Percentiles rank a stretch among this genome's conserved stretches.
phyloP scores from a whole-genome alignment of 441 rosid genomes.

The Pelargonium cotyledonis region DNA sequence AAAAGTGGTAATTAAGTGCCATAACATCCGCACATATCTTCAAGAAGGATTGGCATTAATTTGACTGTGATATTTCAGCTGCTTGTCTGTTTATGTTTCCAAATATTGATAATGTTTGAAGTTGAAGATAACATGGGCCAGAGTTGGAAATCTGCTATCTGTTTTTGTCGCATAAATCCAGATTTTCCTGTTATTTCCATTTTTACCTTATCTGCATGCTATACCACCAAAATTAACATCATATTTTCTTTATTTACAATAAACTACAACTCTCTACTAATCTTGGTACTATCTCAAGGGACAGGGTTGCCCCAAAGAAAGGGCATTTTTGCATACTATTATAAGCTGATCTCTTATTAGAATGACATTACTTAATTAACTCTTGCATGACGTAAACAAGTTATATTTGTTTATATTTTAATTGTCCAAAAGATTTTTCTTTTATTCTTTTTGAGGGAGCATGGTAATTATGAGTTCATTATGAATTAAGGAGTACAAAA shows the following conservation, averaged over 20 bases:
- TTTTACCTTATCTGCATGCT: too few species aligned
- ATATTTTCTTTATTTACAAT: too few species aligned
- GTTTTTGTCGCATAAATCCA: too few species aligned
- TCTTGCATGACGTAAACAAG: background rate
- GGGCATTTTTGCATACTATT: slow-evolving; percentile 4
- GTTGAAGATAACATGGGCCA: slow-evolving; percentile 1
- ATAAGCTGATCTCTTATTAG: background rate
- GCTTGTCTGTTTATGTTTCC: slow-evolving; percentile 3
- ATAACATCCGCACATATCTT: background rate
- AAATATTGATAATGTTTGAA: background rate
- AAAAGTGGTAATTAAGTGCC: background rate
- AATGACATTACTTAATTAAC: background rate
- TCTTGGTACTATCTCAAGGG: background rate
- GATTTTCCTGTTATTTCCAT: too few species aligned
- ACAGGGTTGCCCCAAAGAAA: background rate
- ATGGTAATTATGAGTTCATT: background rate
- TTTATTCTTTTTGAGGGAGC: background rate
- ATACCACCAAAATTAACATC: background rate
- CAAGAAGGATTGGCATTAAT: background rate
- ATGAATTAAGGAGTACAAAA: background rate
- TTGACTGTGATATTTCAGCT: slow-evolving; percentile 3
- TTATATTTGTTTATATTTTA: too few species aligned
- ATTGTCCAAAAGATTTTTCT: background rate
- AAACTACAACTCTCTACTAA: background rate
- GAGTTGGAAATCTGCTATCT: background rate